phyloP scores from a whole-genome alignment of 2,329 filamentous ascomycete species.

The Aquanectria penicillioides region DNA sequence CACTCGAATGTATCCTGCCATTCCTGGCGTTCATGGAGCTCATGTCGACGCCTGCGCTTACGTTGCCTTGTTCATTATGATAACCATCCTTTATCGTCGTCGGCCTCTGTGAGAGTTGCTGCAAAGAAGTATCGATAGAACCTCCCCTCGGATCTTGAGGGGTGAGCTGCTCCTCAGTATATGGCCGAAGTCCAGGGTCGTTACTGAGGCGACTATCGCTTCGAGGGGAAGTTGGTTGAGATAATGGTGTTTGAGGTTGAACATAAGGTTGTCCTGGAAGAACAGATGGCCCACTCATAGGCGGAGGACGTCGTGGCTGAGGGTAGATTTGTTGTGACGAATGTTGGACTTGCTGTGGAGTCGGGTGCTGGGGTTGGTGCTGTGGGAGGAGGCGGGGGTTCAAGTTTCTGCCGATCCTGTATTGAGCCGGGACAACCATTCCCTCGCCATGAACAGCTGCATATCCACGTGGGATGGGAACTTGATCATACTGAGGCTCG shows the following conservation, averaged over 20 bases:
- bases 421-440: constrained; percentile 40
- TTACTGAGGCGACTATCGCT: constrained; percentile 8
- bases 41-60: constrained; percentile 10
- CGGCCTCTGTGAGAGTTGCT: constrained; percentile 13
- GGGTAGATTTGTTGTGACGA: constrained; percentile 20
- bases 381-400: constrained; percentile 24
- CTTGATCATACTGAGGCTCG: constrained; percentile 49
- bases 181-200: neutral
- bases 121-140: neutral
- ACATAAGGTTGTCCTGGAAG: neutral
- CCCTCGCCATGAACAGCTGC: constrained; percentile 50
- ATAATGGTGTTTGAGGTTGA: neutral
- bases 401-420: constrained; percentile 36
- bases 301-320: constrained; percentile 27
- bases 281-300: neutral
- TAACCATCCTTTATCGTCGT: constrained; percentile 24
- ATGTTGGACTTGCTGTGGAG: constrained; percentile 10
- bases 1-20: neutral
- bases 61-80: constrained; percentile 17
- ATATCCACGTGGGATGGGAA: constrained; percentile 52
- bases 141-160: neutral
- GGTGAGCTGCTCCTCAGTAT: constrained; percentile 1
- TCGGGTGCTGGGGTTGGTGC: constrained; percentile 22
- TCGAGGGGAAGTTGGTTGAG: constrained; percentile 15
- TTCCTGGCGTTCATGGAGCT: neutral